phyloP scores from a whole-genome alignment of 805 yeast genomes.

The Candida vaughaniae region DNA sequence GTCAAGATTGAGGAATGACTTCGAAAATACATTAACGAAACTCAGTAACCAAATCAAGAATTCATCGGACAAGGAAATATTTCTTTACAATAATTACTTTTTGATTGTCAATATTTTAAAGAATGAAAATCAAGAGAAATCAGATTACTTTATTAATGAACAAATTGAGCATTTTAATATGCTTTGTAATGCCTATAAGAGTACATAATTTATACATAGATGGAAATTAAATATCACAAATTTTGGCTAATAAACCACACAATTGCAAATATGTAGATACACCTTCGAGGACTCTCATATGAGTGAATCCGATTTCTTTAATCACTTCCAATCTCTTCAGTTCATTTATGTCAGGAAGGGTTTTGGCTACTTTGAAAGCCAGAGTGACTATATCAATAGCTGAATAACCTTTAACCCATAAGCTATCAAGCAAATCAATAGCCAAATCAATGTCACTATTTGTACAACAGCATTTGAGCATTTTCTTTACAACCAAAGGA shows the following conservation, averaged over 20 bases:
- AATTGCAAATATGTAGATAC: slow-evolving; percentile 84
- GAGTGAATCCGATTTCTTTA: slow-evolving; percentile 85
- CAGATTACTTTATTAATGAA: slow-evolving; percentile 29
- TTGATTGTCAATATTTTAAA: slow-evolving; percentile 57
- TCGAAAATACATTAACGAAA: slow-evolving; percentile 74
- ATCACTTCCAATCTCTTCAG: slow-evolving; percentile 70
- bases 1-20: slow-evolving; percentile 70
- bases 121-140: slow-evolving; percentile 29
- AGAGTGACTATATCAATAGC: slow-evolving; percentile 92
- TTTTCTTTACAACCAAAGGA: slow-evolving; percentile 74
- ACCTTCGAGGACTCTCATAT: slow-evolving; percentile 92
- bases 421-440: slow-evolving; percentile 56
- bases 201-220: slow-evolving; percentile 3
- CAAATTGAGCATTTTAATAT: slow-evolving; percentile 38
- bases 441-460: slow-evolving; percentile 58
- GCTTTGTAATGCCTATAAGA: slow-evolving; percentile 40
- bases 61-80: slow-evolving; percentile 57
- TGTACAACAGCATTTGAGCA: slow-evolving; percentile 47
- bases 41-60: slow-evolving; percentile 43
- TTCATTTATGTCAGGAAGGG: slow-evolving; percentile 67
- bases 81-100: slow-evolving; percentile 71
- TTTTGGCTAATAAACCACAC: slow-evolving; percentile 74
- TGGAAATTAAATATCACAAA: slow-evolving; percentile 27
- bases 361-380: slow-evolving; percentile 83
- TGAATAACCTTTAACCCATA: slow-evolving; percentile 90